Evolutionary conservation across 176 grass and related monocot genomes (phyloP).

Genomic region (Oryza glaberrima): DNA sequence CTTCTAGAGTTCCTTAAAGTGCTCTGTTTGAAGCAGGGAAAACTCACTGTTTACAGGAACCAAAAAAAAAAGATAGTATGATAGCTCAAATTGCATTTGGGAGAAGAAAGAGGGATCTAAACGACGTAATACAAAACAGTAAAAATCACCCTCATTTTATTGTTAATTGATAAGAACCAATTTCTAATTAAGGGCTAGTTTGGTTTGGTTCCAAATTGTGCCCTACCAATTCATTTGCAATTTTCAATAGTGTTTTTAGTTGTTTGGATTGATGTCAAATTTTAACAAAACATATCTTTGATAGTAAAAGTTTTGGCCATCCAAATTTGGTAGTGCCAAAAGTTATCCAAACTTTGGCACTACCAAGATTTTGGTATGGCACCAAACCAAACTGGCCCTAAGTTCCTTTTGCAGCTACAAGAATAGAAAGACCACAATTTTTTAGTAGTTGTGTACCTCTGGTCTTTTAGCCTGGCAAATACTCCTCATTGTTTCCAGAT

Average conservation of each 20-base stretch:
- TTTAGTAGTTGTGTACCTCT: constrained; percentile 48
- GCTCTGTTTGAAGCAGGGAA: background rate
- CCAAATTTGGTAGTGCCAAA: no score
- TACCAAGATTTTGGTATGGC: no score
- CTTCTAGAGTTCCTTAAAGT: background rate
- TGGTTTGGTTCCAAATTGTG: no score
- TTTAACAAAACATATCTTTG: no score
- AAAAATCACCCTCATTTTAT: background rate
- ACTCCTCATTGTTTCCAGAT: constrained; percentile 70
- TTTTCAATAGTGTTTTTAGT: no score
- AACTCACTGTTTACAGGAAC: background rate
- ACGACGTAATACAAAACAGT: background rate
- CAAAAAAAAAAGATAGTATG: background rate
- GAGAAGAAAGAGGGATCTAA: background rate
- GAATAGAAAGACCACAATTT: background rate
- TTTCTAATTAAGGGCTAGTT: no score
- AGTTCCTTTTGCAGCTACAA: background rate
- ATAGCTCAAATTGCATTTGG: background rate
- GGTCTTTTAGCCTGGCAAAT: constrained; percentile 81
- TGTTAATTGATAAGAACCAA: no score
- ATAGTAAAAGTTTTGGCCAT: no score
- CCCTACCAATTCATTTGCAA: no score
- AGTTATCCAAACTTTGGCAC: no score
- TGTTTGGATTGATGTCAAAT: no score
- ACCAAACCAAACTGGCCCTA: no score